A percentile compares a stretch with the other conserved stretches of the same genome.
These are phyloP conservation scores for Yarrowia osloensis DNA, from an alignment of 805 yeast species.

Conservation along the genomic window DNA sequence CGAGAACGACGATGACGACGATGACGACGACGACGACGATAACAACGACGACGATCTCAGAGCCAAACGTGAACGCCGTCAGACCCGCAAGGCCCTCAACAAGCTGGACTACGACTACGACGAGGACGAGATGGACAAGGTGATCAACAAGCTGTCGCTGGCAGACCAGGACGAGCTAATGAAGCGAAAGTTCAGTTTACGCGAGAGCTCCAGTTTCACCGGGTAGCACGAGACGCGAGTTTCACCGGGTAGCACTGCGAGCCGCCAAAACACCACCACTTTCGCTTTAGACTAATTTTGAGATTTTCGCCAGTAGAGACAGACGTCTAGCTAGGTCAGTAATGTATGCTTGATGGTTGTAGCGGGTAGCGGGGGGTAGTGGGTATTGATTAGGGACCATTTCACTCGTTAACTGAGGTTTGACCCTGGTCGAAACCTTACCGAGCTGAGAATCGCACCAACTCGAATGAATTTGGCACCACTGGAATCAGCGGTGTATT, in stretches of 20 bases:
- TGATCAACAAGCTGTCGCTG: constrained; percentile 24
- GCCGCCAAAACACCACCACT: background rate
- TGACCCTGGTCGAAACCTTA: too few relatives aligned
- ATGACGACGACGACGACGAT: constrained; percentile 40
- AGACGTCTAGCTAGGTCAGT: background rate
- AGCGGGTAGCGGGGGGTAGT: background rate
- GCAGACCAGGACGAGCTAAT: constrained; percentile 30
- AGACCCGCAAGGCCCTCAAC: constrained; percentile 28
- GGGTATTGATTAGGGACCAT: too few relatives aligned
- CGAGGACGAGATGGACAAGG: constrained; percentile 31
- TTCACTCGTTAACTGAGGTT: too few relatives aligned
- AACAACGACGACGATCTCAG: constrained; percentile 37
- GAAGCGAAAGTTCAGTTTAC: constrained; percentile 20
- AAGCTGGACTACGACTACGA: constrained; percentile 31
- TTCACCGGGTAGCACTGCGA: too few relatives aligned
- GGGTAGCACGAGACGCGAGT: background rate
- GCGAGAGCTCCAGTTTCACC: constrained; percentile 25
- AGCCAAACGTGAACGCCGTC: constrained; percentile 17
- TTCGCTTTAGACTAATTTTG: constrained; percentile 14
- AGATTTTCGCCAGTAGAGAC: background rate
- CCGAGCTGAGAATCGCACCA: too few relatives aligned
- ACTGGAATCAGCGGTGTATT: too few relatives aligned
- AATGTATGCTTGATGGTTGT: background rate
- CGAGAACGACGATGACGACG: constrained; percentile 38
- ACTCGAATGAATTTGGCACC: too few relatives aligned